Evolutionary conservation across 2,329 filamentous ascomycete species (phyloP).

Genomic region (Paraphaeosphaeria sporulosa): DNA sequence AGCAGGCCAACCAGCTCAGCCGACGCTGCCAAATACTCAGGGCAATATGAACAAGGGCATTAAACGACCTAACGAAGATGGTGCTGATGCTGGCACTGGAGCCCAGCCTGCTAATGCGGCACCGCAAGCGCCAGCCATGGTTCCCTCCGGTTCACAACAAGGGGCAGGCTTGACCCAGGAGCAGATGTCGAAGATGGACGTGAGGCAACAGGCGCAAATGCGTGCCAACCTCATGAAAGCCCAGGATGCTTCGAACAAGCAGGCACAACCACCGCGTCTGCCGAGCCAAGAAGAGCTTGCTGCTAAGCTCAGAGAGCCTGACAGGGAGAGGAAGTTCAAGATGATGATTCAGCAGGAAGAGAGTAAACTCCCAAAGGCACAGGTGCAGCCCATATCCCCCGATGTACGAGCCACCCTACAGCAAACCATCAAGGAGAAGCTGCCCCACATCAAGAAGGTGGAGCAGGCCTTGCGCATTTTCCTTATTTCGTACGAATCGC

Average conservation of each 20-base stretch:
- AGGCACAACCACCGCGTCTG: slow-evolving; percentile 32
- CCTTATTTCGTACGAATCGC: slow-evolving; percentile 34
- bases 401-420: slow-evolving; percentile 37
- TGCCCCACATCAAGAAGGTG: slow-evolving; percentile 36
- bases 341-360: slow-evolving; percentile 40
- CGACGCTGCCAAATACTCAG: slow-evolving; percentile 26
- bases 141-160: slow-evolving; percentile 41
- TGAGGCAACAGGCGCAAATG: slow-evolving; percentile 42
- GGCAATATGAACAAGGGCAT: slow-evolving; percentile 37
- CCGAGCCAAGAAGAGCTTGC: slow-evolving; percentile 34
- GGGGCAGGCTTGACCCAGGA: slow-evolving; percentile 40
- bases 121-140: slow-evolving; percentile 48
- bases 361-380: slow-evolving; percentile 30
- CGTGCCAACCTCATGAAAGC: slow-evolving; percentile 44
- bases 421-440: slow-evolving; percentile 34
- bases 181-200: slow-evolving; percentile 44
- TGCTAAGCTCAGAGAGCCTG: slow-evolving; percentile 37
- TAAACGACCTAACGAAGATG: slow-evolving; percentile 53
- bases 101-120: slow-evolving; percentile 26
- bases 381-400: slow-evolving; percentile 30
- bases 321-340: slow-evolving; percentile 34
- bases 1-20: slow-evolving; percentile 26
- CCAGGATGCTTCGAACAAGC: slow-evolving; percentile 41
- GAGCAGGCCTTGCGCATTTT: slow-evolving; percentile 43
- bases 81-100: slow-evolving; percentile 47